Evolutionary conservation across 2,329 filamentous ascomycete species (phyloP).

Genomic region (Fusarium austroafricanum): DNA sequence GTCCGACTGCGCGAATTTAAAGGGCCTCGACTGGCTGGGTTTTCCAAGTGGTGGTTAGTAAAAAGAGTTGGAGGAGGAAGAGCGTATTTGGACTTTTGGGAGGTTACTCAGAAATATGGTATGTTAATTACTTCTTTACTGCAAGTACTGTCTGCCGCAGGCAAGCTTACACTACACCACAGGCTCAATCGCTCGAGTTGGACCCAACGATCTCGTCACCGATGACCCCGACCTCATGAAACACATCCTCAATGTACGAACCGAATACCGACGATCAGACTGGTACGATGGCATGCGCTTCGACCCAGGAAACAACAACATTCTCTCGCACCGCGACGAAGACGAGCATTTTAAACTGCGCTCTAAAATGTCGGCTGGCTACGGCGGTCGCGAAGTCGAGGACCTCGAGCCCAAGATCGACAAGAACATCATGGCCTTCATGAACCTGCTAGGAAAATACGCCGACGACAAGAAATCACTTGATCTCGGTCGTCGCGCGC

Average conservation of each 20-base stretch:
- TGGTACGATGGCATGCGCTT: constrained; percentile 65
- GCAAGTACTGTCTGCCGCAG: background rate
- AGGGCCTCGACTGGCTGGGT: constrained; percentile 52
- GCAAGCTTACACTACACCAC: constrained; percentile 1
- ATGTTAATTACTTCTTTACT: constrained; percentile 15
- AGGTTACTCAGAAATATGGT: constrained; percentile 53
- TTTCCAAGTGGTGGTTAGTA: constrained; percentile 57
- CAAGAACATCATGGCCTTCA: constrained; percentile 57
- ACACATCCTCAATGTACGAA: constrained; percentile 50
- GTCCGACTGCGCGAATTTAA: constrained; percentile 55
- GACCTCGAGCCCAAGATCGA: constrained; percentile 62
- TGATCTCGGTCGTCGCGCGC: constrained; percentile 60
- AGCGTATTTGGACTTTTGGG: constrained; percentile 52
- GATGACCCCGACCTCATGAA: constrained; percentile 54
- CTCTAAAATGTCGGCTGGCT: constrained; percentile 64
- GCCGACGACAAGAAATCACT: constrained; percentile 3
- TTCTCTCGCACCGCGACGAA: constrained; percentile 62
- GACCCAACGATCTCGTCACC: constrained; percentile 55
- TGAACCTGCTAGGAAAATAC: constrained; percentile 50
- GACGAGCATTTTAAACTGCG: constrained; percentile 56
- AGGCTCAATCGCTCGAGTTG: constrained; percentile 55
- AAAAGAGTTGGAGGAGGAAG: constrained; percentile 48
- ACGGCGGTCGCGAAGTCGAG: constrained; percentile 65
- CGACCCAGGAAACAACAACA: constrained; percentile 62
- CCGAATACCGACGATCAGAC: constrained; percentile 49